A percentile compares a stretch with the other conserved stretches of the same genome.
phyloP scores from a whole-genome alignment of 2,329 filamentous ascomycete species.

The Ophiostoma fasciatum region DNA sequence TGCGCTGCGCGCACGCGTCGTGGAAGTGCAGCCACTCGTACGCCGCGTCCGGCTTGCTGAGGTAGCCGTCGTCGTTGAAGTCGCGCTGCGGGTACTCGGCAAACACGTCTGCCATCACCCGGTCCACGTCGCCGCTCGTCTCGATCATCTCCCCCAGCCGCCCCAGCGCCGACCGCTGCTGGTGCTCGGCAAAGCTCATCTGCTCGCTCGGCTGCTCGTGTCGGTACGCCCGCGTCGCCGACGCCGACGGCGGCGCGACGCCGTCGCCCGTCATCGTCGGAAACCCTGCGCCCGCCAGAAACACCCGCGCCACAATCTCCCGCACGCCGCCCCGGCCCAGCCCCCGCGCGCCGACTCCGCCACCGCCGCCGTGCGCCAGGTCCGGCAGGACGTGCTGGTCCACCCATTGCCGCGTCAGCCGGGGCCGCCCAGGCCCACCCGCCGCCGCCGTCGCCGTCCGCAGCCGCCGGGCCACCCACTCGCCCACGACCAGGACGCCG shows the following conservation, averaged over 20 bases:
- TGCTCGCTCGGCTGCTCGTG: conserved; percentile 42
- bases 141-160: conserved; percentile 63
- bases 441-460: conserved; percentile 21
- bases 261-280: conserved; percentile 35
- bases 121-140: conserved; percentile 62
- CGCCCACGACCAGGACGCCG: conserved; percentile 71
- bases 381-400: conserved; percentile 56
- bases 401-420: conserved; percentile 61
- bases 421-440: conserved; percentile 21
- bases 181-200: conserved; percentile 57
- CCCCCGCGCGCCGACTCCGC: conserved; percentile 56
- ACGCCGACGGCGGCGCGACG: conserved; percentile 15
- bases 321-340: conserved; percentile 56
- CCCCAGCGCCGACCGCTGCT: conserved; percentile 58
- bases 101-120: conserved; percentile 73
- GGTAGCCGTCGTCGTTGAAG: conserved; percentile 83
- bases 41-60: conserved; percentile 73
- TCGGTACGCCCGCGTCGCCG: conserved; percentile 20
- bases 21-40: conserved; percentile 97
- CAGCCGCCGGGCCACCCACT: conserved; percentile 69
- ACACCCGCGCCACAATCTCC: conserved; percentile 65
- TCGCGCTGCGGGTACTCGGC: conserved; percentile 71
- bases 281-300: conserved; percentile 66
- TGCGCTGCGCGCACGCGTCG: conserved; percentile 61
- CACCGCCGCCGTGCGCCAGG: conserved; percentile 37